Conservation (phyloP, 2,329 filamentous ascomycete genomes). For the Fonsecaea nubica region DNA sequence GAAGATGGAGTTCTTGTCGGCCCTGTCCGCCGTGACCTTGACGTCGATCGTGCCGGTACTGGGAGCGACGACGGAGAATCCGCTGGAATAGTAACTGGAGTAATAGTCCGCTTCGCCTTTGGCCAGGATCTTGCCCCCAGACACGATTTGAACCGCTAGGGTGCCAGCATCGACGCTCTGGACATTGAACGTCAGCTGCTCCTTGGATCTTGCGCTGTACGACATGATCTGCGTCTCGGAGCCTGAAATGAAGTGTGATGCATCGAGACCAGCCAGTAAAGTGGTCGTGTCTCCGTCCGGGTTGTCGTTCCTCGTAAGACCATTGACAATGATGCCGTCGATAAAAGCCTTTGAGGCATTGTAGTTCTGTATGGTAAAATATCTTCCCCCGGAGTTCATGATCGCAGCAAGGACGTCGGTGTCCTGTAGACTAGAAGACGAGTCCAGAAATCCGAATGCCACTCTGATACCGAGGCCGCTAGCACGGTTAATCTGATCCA, state of each 20-base stretch:
- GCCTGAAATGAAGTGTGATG: conserved; percentile 1
- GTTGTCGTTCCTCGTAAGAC: background rate
- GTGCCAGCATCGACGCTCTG: conserved; percentile 3
- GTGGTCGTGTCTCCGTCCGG: conserved; percentile 1
- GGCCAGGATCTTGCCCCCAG: background rate
- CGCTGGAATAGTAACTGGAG: background rate
- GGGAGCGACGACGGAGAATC: background rate
- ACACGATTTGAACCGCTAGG: background rate
- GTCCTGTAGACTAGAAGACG: background rate
- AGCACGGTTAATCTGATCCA: conserved; percentile 2
- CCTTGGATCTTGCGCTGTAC: background rate
- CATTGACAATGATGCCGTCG: conserved; percentile 3
- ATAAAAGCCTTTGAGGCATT: background rate
- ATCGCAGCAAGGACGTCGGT: background rate
- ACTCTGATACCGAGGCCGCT: conserved; percentile 2
- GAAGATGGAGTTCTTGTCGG: background rate
- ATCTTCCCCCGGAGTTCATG: background rate
- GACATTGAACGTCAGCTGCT: conserved; percentile 1
- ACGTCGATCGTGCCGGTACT: conserved; percentile 1
- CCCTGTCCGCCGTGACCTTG: background rate
- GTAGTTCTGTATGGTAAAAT: conserved; percentile 6
- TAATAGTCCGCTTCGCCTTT: background rate
- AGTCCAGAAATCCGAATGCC: background rate
- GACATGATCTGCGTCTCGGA: background rate
- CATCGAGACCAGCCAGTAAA: background rate